Evolutionary conservation across 1,284 basidiomycete species (phyloP), one percentile per base, ranked within the genome.

Genomic region (Ceratorhiza oryzae-sativae): DNA sequence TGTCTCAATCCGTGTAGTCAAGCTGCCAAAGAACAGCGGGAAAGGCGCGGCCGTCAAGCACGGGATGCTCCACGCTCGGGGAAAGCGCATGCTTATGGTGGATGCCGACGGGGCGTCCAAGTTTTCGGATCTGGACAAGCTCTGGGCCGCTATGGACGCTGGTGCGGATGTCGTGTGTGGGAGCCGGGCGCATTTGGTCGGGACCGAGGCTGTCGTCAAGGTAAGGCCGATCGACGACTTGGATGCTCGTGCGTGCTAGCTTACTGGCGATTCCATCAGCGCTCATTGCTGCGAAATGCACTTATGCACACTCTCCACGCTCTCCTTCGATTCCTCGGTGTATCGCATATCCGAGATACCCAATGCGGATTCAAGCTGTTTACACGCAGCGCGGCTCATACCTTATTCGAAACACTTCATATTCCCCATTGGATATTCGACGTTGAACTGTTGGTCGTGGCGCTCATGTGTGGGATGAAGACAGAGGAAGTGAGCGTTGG

Each of bases 361-460:
- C 95, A 97, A 80, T 97, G 95, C 79, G 95, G 95, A 45, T 98
- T 98, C 88, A 97, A 98, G 80, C 87, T 96, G 23, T 94, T 94
- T 80, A 89, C 94, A 6, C 91, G 94, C 1, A 79, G 84, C 4
- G 90, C 94, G 0, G 94, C 94, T 8, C 86, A 84, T 58, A 84
- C 86, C 68, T 88, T 97, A 72, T 97, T 97, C 80, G 93, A 94
- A 0, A 84, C 84, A 1, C 90, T 95, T 77, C 93, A 93, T 76
- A 88, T 95, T 20, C 83, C 88, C 12, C 91, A 91, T 0, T 97
- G 95, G 95, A 95, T 97, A 78, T 97, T 97, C 77, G 95, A 97
- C 79, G 95, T 97, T 68, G 95, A 97, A 79, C 85, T 97, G 1
- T 83, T 97, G n/a, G 84, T 97, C n/a, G 85, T 96, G 20, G 93